Base-by-base conservation (phyloP, 2,329 filamentous ascomycete genomes). In the Nemania bipapillata region DNA sequence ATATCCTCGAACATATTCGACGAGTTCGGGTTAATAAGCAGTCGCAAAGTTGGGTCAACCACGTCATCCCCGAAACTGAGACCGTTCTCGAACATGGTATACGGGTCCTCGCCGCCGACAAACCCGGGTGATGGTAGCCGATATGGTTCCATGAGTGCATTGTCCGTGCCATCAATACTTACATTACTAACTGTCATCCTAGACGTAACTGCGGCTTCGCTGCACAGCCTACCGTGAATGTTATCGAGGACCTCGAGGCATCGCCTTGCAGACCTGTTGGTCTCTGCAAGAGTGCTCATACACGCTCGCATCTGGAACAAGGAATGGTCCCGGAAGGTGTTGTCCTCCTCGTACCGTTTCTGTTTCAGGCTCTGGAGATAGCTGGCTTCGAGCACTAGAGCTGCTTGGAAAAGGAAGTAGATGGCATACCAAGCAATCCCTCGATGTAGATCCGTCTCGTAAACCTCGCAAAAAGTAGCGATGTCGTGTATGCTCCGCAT, bases 401-500 rank as follows among this genome's bases (percentile, higher is more conserved):
- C 59, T 15, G 59, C 30, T 30, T 62, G 59, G 59, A 62, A 62
- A 22, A 62, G 49, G 24, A 40, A 62, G 49, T 62, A 54, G 2
- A 30, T 47, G 32, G 47, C 49, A 42, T 62, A 62, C 59, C 59
- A 62, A 17, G 49, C 11, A 24, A 62, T 15, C 8, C 59, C 49
- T 32, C 24, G 30, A 28, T 62, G 35, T 7, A 65, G 49, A 17
- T 32, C 55, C 11, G 49, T 11, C 26, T 58, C 47, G 1, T 65
- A 15, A 6, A 20, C 55, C 17, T n/a, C 17, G 35, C 54, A 57
- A 28, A 64, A 64, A 2, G 52, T 64, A 42, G 50, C 30, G 20
- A 64, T 56, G 22, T 64, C 61, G 49, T 60, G 47, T 32, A 53
- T 65, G 35, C 47, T 65, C 47, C 60, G 55, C 55, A 65, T 60